Conservation (phyloP, 1,139 yeast species). For the Debaryomyces robertsiae region DNA sequence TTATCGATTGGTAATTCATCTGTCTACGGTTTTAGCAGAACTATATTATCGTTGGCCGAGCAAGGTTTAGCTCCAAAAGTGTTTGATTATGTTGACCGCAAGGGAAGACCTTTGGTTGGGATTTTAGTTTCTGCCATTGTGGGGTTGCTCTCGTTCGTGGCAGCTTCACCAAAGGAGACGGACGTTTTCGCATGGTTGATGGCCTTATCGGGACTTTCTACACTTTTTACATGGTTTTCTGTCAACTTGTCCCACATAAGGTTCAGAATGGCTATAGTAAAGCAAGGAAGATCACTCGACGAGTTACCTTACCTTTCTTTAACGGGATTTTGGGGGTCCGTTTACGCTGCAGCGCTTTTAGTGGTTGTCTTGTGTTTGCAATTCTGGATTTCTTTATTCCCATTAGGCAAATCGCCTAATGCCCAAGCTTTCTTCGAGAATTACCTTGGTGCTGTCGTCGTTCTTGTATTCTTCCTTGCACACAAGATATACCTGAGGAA, state of each 20-base stretch:
- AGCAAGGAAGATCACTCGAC: constrained; percentile 30
- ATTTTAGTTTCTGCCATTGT: constrained; percentile 36
- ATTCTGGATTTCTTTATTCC: constrained; percentile 47
- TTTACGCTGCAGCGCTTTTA: constrained; percentile 33
- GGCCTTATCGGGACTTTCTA: constrained; percentile 44
- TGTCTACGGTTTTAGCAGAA: constrained; percentile 48
- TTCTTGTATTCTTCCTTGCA: constrained; percentile 32
- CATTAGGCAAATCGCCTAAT: constrained; percentile 34
- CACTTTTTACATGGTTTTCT: constrained; percentile 47
- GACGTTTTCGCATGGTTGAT: constrained; percentile 46
- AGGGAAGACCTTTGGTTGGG: constrained; percentile 48
- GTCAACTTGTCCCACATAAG: constrained; percentile 42
- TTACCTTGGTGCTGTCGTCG: constrained; percentile 39
- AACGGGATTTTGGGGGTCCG: constrained; percentile 43
- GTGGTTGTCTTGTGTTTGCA: constrained; percentile 40
- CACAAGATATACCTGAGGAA: constrained; percentile 40
- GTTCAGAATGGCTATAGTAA: constrained; percentile 39
- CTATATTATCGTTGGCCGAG: constrained; percentile 42
- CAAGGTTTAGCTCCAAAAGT: constrained; percentile 43
- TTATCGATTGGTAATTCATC: constrained; percentile 50
- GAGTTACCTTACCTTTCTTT: constrained; percentile 43
- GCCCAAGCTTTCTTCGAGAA: constrained; percentile 35
- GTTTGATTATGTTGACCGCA: constrained; percentile 41
- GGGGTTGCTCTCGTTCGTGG: constrained; percentile 44
- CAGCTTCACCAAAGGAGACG: constrained; percentile 41